A percentile compares a stretch with the other conserved stretches of the same genome.
Evolutionary conservation across 2,329 filamentous ascomycete genomes (phyloP).

Genomic region (Fusarium hainanense): DNA sequence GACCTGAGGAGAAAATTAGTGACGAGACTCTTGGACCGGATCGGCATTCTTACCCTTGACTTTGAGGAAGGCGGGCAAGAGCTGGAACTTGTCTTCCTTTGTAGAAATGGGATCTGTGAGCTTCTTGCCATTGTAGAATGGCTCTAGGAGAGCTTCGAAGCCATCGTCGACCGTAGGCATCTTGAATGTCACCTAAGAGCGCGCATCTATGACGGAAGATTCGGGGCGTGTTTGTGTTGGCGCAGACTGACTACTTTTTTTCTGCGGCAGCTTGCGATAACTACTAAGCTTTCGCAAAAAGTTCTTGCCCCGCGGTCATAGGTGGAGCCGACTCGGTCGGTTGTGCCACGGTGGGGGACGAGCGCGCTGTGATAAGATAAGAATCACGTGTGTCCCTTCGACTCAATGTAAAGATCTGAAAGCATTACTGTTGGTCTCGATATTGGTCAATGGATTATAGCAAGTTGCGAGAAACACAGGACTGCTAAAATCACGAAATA

Average conservation of each 20-base stretch:
- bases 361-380: slow-evolving; percentile 33
- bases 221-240: slow-evolving; percentile 27
- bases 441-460: background rate
- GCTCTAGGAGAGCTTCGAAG: slow-evolving; percentile 74
- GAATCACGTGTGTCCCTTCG: slow-evolving; percentile 33
- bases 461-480: background rate
- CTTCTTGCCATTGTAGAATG: slow-evolving; percentile 75
- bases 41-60: slow-evolving; percentile 75
- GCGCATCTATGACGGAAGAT: slow-evolving; percentile 46
- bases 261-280: slow-evolving; percentile 42
- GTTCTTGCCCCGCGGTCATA: slow-evolving; percentile 47
- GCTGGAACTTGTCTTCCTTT: slow-evolving; percentile 92
- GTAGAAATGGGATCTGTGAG: slow-evolving; percentile 73
- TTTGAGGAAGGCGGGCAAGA: slow-evolving; percentile 96
- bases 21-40: background rate
- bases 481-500: background rate
- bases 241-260: slow-evolving; percentile 39
- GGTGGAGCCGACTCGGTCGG: slow-evolving; percentile 41
- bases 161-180: slow-evolving; percentile 70
- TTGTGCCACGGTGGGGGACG: slow-evolving; percentile 48
- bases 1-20: slow-evolving; percentile 57
- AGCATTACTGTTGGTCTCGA: background rate
- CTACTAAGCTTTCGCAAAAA: slow-evolving; percentile 44
- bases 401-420: background rate
- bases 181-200: slow-evolving; percentile 48